Evolutionary conservation across 106 monocot genomes (phyloP), one percentile per base, ranked within the genome.

Genomic region (Vanilla planifolia): DNA sequence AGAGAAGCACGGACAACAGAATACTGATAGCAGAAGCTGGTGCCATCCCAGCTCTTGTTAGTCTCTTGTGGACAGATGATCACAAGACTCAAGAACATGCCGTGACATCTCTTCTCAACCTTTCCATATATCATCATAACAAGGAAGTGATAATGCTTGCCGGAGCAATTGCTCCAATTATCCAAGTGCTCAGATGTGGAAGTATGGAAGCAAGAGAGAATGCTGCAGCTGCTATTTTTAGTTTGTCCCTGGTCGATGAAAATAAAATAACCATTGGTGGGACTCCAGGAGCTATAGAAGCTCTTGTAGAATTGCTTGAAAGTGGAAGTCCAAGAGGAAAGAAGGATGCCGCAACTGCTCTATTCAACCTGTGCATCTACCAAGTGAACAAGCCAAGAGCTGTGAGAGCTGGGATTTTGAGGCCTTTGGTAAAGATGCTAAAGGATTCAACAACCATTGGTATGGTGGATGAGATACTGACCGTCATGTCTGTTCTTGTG

Each of bases 281-380:
- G 60, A 77, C 84, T 13, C 79, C 73, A 5, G 96, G 96, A 62
- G 95, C 81, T 0, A 81, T 96, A 26, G 91, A 87, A 25, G 56
- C 76, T 8, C 73, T 96, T 30, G 91, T 96, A 0, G 91, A 79
- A 29, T 74, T 96, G 65, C 84, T 96, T 2, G 40, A 73, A 8
- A 73, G 21, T 40, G 96, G 96, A 9, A 91, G 84, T 29, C 3
- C 59, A 15, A 81, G 87, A 63, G 96, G 96, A 6, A 84, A 66
- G 53, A 87, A 88, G 26, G 96, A 91, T 75, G 96, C 96, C 19
- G 91, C 96, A 7, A 88, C 96, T n/a, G 96, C 96, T 19, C 69
- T 96, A 37, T 96, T 91, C 75, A 96, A 91, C 68, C 40, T 96
- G 41, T 96, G 91, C 70, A 79, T 91, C 28, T 91, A 96, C 59